Evolutionary conservation across 108 stramenopile species (phyloP).

Genomic region (Asterionellopsis glacialis): DNA sequence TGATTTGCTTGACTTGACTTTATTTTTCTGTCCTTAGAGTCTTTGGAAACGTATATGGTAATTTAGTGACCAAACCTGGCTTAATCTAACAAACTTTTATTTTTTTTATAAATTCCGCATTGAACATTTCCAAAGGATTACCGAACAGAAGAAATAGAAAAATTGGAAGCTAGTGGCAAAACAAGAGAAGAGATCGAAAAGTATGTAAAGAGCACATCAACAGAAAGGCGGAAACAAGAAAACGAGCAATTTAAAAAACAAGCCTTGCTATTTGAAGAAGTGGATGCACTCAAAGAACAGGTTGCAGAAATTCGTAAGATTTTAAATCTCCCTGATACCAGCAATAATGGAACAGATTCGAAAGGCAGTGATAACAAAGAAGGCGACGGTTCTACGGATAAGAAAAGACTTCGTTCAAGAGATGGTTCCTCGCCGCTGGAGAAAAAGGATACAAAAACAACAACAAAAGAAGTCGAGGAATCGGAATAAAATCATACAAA

Average conservation of each 20-base stretch:
- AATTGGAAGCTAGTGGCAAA: background rate
- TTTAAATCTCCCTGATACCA: too few relatives aligned
- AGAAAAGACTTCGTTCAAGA: too few relatives aligned
- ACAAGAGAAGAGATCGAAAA: conserved; percentile 1
- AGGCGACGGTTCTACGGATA: too few relatives aligned
- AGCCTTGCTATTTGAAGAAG: background rate
- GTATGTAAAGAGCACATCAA: background rate
- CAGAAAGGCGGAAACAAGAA: background rate
- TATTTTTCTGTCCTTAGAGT: too few relatives aligned
- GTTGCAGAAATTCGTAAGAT: background rate
- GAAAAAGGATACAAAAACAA: too few relatives aligned
- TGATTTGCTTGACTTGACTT: too few relatives aligned
- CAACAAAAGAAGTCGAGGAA: too few relatives aligned
- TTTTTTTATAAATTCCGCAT: background rate
- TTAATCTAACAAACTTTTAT: background rate
- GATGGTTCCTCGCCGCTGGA: too few relatives aligned
- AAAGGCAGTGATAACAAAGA: too few relatives aligned
- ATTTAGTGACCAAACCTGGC: background rate
- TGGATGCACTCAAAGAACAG: background rate
- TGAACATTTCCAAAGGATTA: conserved; percentile 1
- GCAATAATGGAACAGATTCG: too few relatives aligned
- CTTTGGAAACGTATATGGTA: background rate
- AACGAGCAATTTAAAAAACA: background rate
- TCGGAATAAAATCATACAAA: too few relatives aligned
- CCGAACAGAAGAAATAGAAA: conserved; percentile 1